A percentile compares a stretch with the other conserved stretches of the same genome.
phyloP scores from a whole-genome alignment of 2,329 filamentous ascomycete genomes.

The Pseudopyrenochaeta lycopersici region DNA sequence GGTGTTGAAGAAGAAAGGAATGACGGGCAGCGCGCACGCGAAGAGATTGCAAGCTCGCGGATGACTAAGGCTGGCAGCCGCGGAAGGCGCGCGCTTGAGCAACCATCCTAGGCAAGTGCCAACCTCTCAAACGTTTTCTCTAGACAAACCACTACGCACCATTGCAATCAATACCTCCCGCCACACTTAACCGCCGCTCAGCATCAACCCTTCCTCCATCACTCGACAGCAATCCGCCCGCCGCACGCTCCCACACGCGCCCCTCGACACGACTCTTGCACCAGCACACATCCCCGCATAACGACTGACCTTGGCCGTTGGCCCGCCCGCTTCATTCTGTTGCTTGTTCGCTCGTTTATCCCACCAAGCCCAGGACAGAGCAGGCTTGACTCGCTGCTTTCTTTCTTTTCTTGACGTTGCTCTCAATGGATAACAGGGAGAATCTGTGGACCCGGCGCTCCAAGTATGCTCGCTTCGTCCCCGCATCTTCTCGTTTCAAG shows the following conservation, averaged over 20 bases:
- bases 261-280: constrained; percentile 1
- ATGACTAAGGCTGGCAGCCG: constrained; percentile 27
- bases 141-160: constrained; percentile 26
- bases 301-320: constrained; percentile 25
- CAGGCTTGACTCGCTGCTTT: background rate
- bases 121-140: constrained; percentile 42
- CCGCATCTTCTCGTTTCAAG: constrained; percentile 20
- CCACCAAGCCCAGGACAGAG: constrained; percentile 42
- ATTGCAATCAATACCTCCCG: constrained; percentile 26
- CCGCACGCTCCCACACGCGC: constrained; percentile 6
- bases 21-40: constrained; percentile 16
- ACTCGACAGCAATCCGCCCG: constrained; percentile 7
- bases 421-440: constrained; percentile 53
- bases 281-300: constrained; percentile 20
- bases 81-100: constrained; percentile 27
- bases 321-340: constrained; percentile 31
- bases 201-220: constrained; percentile 8
- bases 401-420: constrained; percentile 15
- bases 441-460: constrained; percentile 80
- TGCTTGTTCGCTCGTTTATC: constrained; percentile 49
- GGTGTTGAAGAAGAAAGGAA: constrained; percentile 48
- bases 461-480: constrained; percentile 67
- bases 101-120: constrained; percentile 25
- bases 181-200: constrained; percentile 16
- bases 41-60: constrained; percentile 27